phyloP scores from a whole-genome alignment of 306 rosid genomes.

The Inga laurina region DNA sequence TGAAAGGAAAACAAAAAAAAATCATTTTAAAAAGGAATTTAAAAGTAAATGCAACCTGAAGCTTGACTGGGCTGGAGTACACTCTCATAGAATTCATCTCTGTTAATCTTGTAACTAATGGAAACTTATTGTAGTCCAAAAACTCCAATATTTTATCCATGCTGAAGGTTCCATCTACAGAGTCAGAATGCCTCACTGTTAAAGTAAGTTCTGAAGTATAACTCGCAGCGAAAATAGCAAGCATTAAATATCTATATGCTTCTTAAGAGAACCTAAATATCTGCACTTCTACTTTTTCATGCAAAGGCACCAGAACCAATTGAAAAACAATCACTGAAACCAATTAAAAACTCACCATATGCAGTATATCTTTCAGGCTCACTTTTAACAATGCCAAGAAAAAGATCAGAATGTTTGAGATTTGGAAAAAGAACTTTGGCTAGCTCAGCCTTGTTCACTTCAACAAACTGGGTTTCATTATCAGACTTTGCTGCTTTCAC shows the following conservation, averaged over 20 bases:
- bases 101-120: conserved; percentile 74
- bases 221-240: conserved; percentile 12
- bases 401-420: conserved; percentile 42
- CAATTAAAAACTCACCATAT: conserved; percentile 66
- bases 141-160: conserved; percentile 62
- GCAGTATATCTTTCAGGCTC: conserved; percentile 83
- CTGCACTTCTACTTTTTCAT: conserved; percentile 4
- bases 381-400: conserved; percentile 77
- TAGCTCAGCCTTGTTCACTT: conserved; percentile 55
- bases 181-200: conserved; percentile 24
- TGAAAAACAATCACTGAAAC: conserved; percentile 2
- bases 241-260: conserved; percentile 2
- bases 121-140: conserved; percentile 78
- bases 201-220: conserved; percentile 24
- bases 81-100: conserved; percentile 72
- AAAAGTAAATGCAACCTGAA: conserved; percentile 62
- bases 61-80: conserved; percentile 79
- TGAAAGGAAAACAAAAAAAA: background rate
- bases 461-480: conserved; percentile 81
- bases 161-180: conserved; percentile 76
- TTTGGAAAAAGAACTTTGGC: conserved; percentile 76
- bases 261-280: conserved; percentile 5
- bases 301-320: background rate
- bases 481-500: conserved; percentile 71
- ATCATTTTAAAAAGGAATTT: conserved; percentile 16